Percentiles rank a stretch among this genome's conserved stretches.
Conservation (phyloP, 108 stramenopile species). For the Cyclostephanos tholiformis region DNA sequence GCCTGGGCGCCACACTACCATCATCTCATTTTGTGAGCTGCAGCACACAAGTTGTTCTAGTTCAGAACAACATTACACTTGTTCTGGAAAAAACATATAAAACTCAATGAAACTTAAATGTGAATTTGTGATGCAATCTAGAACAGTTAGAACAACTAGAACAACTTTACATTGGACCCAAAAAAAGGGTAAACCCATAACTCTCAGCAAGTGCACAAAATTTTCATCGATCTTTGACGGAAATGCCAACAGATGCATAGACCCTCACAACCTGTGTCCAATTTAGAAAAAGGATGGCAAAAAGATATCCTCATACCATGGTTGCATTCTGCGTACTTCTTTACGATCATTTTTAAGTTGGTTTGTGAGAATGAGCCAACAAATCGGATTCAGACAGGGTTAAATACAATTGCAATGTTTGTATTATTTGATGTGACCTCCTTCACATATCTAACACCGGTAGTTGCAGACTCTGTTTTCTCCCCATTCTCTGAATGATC, state of each 20-base stretch:
- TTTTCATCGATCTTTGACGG: neutral
- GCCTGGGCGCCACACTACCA: too few relatives aligned
- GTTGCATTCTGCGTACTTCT: constrained; percentile 28
- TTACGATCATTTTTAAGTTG: constrained; percentile 40
- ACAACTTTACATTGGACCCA: too few relatives aligned
- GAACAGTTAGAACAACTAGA: too few relatives aligned
- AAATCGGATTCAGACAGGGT: constrained; percentile 61
- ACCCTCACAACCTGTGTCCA: constrained; percentile 67
- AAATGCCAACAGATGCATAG: constrained; percentile 45
- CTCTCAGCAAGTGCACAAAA: constrained; percentile 2
- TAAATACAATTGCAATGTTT: constrained; percentile 30
- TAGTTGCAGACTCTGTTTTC: neutral
- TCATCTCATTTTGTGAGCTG: too few relatives aligned
- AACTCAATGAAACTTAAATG: too few relatives aligned
- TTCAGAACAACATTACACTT: too few relatives aligned
- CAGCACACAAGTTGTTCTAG: too few relatives aligned
- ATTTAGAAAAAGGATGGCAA: constrained; percentile 43
- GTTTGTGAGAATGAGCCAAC: constrained; percentile 35
- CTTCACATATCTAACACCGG: constrained; percentile 22
- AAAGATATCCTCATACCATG: constrained; percentile 27
- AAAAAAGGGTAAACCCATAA: too few relatives aligned
- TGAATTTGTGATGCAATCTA: too few relatives aligned
- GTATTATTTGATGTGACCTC: neutral
- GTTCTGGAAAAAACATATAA: too few relatives aligned
- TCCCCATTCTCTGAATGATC: neutral